Base-by-base conservation (phyloP, 805 yeast genomes). In the Tetrapisispora taiwanensis region DNA sequence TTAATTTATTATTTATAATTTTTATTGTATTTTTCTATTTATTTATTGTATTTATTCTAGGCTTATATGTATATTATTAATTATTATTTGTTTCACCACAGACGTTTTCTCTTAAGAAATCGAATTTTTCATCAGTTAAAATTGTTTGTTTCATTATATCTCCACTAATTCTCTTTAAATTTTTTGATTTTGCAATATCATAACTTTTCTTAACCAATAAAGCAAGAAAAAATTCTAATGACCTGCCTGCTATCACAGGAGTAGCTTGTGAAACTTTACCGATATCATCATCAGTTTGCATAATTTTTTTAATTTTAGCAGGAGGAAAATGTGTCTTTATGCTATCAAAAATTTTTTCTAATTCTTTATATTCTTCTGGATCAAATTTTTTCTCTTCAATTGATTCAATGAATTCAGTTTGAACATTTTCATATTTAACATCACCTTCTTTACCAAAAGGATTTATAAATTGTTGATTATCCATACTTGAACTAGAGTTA, bases 231-330 rank as follows among this genome's bases (percentile, higher is more conserved):
- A 87, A 75, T 66, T 92, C 97, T 42, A 92, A 70, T 0, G 98
- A 95, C 49, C 96, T 76, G 7, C 97, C 97, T 8, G 92, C 95
- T 15, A 90, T 90, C n/a, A 90, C 84, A 0, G 99, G 99, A 2
- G 99, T 94, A 1, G 96, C 97, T 59, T 89, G 97, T 3, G 98
- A 96, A 5, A 92, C 97, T 60, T 92, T 92, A 3, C 99, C 99
- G 37, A 92, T 89, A 51, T 92, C 99, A 51, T 92, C 98, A 64
- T 92, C 99, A 26, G 94, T 81, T 60, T 92, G 98, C 96, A 92
- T 90, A 47, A 92, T 78, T 56, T 92, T 86, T 70, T 92, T 92
- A 56, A 92, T 88, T 50, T 97, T 77, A 3, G 97, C 97, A 5
- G 88, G 84, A 4, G 95, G 95, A 63, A 84, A 84, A 59, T 84